A percentile compares a stretch with the other conserved stretches of the same genome.
Evolutionary conservation across 208 protist genomes (phyloP).

Genomic region (Novymonas esmeraldas): DNA sequence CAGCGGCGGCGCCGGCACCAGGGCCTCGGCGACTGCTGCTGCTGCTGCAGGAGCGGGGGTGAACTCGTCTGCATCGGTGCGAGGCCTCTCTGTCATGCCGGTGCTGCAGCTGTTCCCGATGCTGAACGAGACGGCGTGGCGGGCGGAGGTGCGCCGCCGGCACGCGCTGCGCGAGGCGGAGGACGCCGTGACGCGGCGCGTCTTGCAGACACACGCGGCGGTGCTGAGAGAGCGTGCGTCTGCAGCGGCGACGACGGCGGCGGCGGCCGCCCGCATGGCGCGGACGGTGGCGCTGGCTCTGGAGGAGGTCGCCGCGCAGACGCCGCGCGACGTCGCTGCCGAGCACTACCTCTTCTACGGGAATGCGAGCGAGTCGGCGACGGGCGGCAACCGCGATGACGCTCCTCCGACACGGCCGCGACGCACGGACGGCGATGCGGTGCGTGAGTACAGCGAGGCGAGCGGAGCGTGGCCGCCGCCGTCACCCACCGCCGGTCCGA

Average conservation of each 20-base stretch:
- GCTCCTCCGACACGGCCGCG: too few relatives aligned
- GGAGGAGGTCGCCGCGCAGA: neutral
- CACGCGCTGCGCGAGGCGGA: slow-evolving; percentile 6
- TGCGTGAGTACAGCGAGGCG: too few relatives aligned
- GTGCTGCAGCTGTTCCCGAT: slow-evolving; percentile 24
- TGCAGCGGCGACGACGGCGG: neutral
- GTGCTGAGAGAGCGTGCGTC: slow-evolving; percentile 5
- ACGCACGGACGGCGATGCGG: too few relatives aligned
- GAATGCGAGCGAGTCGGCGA: neutral
- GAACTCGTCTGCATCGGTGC: neutral
- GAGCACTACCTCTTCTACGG: slow-evolving; percentile 3
- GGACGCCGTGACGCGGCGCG: slow-evolving; percentile 1
- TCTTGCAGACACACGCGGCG: slow-evolving; percentile 9
- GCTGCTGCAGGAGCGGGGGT: too few relatives aligned
- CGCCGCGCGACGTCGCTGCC: neutral
- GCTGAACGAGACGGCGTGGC: slow-evolving; percentile 23
- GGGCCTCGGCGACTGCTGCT: too few relatives aligned
- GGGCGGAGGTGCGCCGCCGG: slow-evolving; percentile 8
- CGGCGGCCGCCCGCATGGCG: too few relatives aligned
- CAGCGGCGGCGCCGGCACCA: neutral
- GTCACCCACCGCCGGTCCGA: too few relatives aligned
- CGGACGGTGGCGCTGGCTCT: neutral
- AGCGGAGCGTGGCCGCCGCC: too few relatives aligned
- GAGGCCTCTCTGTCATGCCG: slow-evolving; percentile 7
- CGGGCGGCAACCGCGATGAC: neutral